Evolutionary conservation across 2,329 filamentous ascomycete genomes (phyloP), one percentile per base, ranked within the genome.

Genomic region (Fusarium ramigenum): DNA sequence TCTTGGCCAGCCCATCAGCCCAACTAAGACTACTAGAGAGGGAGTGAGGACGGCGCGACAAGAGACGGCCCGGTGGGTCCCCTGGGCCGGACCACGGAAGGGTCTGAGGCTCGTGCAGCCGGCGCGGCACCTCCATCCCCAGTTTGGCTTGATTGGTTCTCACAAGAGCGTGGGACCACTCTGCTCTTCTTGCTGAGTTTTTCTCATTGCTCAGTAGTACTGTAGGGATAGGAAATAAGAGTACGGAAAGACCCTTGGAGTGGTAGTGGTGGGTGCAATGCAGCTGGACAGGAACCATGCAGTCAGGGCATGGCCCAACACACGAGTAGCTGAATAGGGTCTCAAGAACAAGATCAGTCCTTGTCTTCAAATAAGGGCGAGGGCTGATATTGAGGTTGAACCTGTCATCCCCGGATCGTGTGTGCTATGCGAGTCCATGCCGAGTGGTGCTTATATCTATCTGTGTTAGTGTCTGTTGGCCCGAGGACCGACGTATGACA

Each of bases 401-500:
- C 59, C 36, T 71, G 57, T 73, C 70, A 73, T 63, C 52, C 62
- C 36, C 39, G n/a, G 47, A 28, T 58, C 37, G 54, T 54, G 42
- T 64, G 66, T 68, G 59, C 23, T 61, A 42, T 47, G 53, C 60
- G 70, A 63, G 43, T 23, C 23, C 28, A 30, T 39, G 52, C 39
- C 63, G 40, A 50, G 62, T 59, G 25, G 66, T 71, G 56, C 52
- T 30, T 68, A 63, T 59, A 59, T 68, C 52, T 71, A 47, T 47
- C 44, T 47, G 62, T 71, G 54, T 72, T 58, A 64, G 54, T 72
- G 56, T 59, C 46, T 71, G 54, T 43, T 60, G 56, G 58, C 46
- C 57, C 30, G 63, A 63, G 47, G 58, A 39, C 53, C 39, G 37
- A 65, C n/a, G 60, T 73, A 59, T 54, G 57, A 74, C 58, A 56